Conservation (phyloP, 2,329 filamentous ascomycete species). For the Cercospora sesami region DNA sequence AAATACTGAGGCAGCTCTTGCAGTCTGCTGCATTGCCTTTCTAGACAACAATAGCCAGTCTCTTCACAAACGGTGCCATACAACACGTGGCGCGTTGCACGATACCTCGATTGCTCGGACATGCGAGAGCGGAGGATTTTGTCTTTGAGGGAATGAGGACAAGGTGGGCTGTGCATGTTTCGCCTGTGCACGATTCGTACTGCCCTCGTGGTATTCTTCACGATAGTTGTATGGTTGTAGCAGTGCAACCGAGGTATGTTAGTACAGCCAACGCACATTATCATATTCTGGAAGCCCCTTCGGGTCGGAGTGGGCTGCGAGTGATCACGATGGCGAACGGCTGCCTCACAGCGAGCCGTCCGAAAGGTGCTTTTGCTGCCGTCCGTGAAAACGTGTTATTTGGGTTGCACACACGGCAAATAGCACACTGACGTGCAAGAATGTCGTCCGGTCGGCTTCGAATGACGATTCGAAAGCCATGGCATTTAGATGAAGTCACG, state of each 20-base stretch:
- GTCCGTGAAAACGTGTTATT: neutral
- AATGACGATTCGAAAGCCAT: neutral
- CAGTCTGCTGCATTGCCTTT: slow-evolving; percentile 1
- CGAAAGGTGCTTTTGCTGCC: neutral
- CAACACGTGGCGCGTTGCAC: slow-evolving; percentile 7
- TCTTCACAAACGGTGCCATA: neutral
- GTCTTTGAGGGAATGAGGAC: neutral
- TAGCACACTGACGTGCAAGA: neutral
- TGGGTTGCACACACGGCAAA: neutral
- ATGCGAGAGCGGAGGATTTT: neutral
- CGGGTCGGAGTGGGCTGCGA: neutral
- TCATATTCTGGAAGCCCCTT: neutral
- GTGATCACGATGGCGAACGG: neutral
- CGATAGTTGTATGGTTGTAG: neutral
- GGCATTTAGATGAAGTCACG: neutral
- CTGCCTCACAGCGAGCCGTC: neutral
- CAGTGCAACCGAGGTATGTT: neutral
- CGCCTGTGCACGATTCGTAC: neutral
- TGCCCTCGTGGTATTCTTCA: neutral
- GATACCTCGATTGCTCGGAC: neutral
- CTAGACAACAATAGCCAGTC: neutral
- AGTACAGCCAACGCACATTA: neutral
- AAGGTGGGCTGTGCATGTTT: neutral
- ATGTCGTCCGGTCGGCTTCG: neutral
- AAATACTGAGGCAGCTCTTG: neutral